Base-by-base conservation (phyloP, 1,284 basidiomycete genomes). In the Porogramme epimiltina region DNA sequence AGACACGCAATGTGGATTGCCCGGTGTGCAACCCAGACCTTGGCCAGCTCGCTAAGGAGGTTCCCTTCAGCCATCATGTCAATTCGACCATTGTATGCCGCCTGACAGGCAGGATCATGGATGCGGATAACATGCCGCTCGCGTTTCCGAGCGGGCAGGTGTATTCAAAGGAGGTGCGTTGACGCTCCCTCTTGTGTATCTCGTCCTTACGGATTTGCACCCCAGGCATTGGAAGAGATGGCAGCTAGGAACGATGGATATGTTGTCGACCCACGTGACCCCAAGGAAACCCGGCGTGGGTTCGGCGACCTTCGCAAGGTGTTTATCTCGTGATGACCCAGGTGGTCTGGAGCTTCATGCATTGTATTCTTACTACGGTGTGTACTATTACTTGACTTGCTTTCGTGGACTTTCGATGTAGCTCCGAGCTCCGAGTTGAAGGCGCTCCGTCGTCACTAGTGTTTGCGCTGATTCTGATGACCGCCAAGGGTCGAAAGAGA, bases 21-120 rank as follows among this genome's bases (percentile, higher is more conserved):
- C 96, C 96, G 0, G 87, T 93, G 3, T 99, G 96, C 70, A 89
- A 93, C 58, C 68, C 80, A 2, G 83, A 87, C 13, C 77, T 98
- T 16, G 86, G 87, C 19, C 76, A 80, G 47, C 80, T 99, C 5
- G 93, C 90, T 4, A 77, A 80, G 50, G 91, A 95, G 60, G 93
- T 98, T 0, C 96, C 97, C 0, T 89, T 86, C 70, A 93, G 89
- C 57, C 95, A 98, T 72, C 95, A 98, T 68, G 85, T 89, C 44
- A 98, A 96, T 66, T 97, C 94, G 42, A 95, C 93, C 0, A 91
- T 99, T 51, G 95, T 99, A 11, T 99, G 97, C 68, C 74, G 84
- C 39, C 81, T 97, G 59, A 92, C 81, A 51, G 95, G 96, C 22
- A 88, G 87, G 67, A 93, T 98, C 54, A 97, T 98, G 88, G 89